A percentile compares a stretch with the other conserved stretches of the same genome.
phyloP scores from a whole-genome alignment of 2,329 filamentous ascomycete genomes.

The Scopulariopsis brevicaulis region DNA sequence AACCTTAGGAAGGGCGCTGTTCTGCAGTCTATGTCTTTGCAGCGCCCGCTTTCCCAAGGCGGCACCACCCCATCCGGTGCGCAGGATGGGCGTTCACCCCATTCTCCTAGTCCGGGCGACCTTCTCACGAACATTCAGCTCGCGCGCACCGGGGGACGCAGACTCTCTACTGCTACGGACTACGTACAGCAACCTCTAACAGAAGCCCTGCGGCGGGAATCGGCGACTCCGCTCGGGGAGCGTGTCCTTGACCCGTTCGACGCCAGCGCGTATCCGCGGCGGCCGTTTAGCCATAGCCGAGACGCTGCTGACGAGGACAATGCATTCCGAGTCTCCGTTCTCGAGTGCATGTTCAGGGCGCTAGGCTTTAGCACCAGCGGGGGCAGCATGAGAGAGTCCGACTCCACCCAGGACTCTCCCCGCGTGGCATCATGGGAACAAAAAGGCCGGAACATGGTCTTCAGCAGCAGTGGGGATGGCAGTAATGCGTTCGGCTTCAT shows the following conservation, averaged over 20 bases:
- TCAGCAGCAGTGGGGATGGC: conserved; percentile 22
- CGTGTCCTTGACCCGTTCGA: conserved; percentile 45
- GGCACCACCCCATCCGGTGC: conserved; percentile 26
- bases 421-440: conserved; percentile 76
- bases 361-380: conserved; percentile 68
- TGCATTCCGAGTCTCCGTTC: conserved; percentile 76
- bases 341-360: conserved; percentile 93
- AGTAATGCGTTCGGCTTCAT: conserved; percentile 85
- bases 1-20: conserved; percentile 70
- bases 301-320: conserved; percentile 82
- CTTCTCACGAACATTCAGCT: conserved; percentile 68
- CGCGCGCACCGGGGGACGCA: conserved; percentile 46
- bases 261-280: conserved; percentile 25
- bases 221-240: conserved; percentile 34
- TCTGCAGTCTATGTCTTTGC: conserved; percentile 51
- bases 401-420: conserved; percentile 78
- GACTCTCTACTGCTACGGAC: conserved; percentile 17
- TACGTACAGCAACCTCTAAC: conserved; percentile 5
- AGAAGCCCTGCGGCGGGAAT: conserved; percentile 17
- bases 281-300: conserved; percentile 51
- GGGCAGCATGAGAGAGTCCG: conserved; percentile 51
- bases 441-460: conserved; percentile 65
- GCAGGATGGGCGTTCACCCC: conserved; percentile 27
- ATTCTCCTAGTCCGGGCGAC: conserved; percentile 61
- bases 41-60: conserved; percentile 30